Percentiles rank a stretch among this genome's conserved stretches.
Evolutionary conservation across 1,284 basidiomycete genomes (phyloP).

Genomic region (Cutaneotrichosporon sp.): DNA sequence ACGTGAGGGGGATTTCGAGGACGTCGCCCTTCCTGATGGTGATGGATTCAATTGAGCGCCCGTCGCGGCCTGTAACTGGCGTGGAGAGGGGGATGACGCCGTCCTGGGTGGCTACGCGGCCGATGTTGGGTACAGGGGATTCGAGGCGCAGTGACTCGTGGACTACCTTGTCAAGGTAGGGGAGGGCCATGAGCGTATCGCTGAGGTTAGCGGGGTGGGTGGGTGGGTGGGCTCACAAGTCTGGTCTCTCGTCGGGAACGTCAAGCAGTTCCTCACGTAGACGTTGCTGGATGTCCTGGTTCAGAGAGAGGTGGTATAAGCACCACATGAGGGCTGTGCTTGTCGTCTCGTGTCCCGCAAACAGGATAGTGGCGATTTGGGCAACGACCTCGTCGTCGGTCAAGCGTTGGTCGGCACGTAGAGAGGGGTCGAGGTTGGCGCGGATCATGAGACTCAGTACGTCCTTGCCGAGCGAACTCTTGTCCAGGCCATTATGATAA

Average conservation of each 20-base stretch:
- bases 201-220: neutral
- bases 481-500: conserved; percentile 38
- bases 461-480: conserved; percentile 51
- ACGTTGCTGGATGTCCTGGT: conserved; percentile 59
- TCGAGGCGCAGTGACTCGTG: conserved; percentile 67
- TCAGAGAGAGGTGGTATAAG: conserved; percentile 63
- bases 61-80: conserved; percentile 51
- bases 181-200: conserved; percentile 52
- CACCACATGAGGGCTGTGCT: conserved; percentile 71
- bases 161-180: conserved; percentile 65
- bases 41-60: conserved; percentile 46
- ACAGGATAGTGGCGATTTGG: conserved; percentile 73
- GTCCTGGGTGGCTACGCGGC: conserved; percentile 61
- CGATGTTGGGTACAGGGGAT: conserved; percentile 65
- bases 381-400: conserved; percentile 66
- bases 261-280: conserved; percentile 60
- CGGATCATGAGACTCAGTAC: conserved; percentile 59
- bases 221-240: conserved; percentile 8
- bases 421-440: conserved; percentile 61
- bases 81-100: conserved; percentile 62
- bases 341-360: conserved; percentile 72
- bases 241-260: conserved; percentile 46
- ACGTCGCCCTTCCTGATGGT: conserved; percentile 40
- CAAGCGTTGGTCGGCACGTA: conserved; percentile 60
- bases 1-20: conserved; percentile 51